Evolutionary conservation across 2,329 filamentous ascomycete species (phyloP).

Genomic region (Shiraia sp.): DNA sequence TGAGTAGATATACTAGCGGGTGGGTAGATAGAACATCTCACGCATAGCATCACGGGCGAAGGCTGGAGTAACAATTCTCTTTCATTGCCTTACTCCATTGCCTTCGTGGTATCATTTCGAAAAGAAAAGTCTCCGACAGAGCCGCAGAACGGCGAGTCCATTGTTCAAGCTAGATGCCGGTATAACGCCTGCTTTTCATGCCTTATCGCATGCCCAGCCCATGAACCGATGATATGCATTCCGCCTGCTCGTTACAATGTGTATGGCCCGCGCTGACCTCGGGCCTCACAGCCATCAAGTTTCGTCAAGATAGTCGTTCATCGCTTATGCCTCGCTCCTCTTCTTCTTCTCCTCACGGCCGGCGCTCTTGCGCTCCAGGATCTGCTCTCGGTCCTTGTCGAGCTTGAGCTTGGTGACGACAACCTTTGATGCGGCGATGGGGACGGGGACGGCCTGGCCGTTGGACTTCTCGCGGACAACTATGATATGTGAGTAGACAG

Average conservation of each 20-base stretch:
- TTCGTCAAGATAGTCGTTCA: slow-evolving; percentile 38
- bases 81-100: slow-evolving; percentile 26
- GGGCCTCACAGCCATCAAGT: slow-evolving; percentile 43
- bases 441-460: slow-evolving; percentile 92
- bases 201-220: slow-evolving; percentile 37
- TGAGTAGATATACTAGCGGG: slow-evolving; percentile 87
- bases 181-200: slow-evolving; percentile 45
- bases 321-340: slow-evolving; percentile 60
- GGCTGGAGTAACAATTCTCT: slow-evolving; percentile 30
- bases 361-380: slow-evolving; percentile 80
- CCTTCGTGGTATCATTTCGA: slow-evolving; percentile 37
- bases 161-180: slow-evolving; percentile 44
- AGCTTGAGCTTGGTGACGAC: slow-evolving; percentile 99
- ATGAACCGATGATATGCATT: slow-evolving; percentile 45
- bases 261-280: slow-evolving; percentile 38
- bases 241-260: slow-evolving; percentile 42
- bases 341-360: slow-evolving; percentile 78
- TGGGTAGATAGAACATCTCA: slow-evolving; percentile 17
- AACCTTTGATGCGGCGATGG: slow-evolving; percentile 94
- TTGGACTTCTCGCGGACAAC: slow-evolving; percentile 96
- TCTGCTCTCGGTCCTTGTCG: slow-evolving; percentile 90
- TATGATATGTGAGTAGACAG: slow-evolving; percentile 28
- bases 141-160: slow-evolving; percentile 40
- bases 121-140: slow-evolving; percentile 37
- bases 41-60: slow-evolving; percentile 20